Evolutionary conservation across 305 asterid species (phyloP), one percentile per base, ranked within the genome.

Genomic region (Fraxinus sp.): DNA sequence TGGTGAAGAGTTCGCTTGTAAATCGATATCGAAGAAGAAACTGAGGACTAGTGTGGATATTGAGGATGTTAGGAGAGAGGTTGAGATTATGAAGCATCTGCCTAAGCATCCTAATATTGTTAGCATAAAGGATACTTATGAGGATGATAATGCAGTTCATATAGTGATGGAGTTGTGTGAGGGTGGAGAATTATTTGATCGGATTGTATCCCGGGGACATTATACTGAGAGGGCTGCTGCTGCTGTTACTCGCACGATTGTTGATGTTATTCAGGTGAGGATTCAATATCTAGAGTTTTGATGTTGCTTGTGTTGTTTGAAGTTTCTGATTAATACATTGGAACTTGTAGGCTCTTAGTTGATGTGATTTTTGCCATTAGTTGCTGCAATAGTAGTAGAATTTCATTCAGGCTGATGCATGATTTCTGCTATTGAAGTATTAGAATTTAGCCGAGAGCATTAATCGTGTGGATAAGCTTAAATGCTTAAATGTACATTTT

Each of bases 221-320:
- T 94, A 94, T 33, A 94, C 97, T 0, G 97, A 94, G 84, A 87
- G 96, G 88, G 97, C 96, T 52, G 98, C 97, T 59, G 98, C 97
- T 0, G 88, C 87, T 66, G 96, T 94, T 46, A 90, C 92, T 80
- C 91, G 92, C 52, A 94, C 97, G 0, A 91, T 94, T 87, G 97
- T 92, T 74, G 96, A 94, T 86, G 96, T 94, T 85, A 93, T 94
- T 83, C 93, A 90, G 95, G 98, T 94, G 83, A 84, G 85, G 77
- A 49, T 80, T 83, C 72, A 55, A 13, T 6, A 78, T 74, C 44
- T 81, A 44, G 74, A 10, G 10, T 37, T 82, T 64, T 71, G 13
- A 1, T 57, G 57, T 55, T 74, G 33, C 44, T 18, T 62, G 9
- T 71, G 33, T 30, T 71, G 16, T 57, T 33, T 22, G 16, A 70